A percentile compares a stretch with the other conserved stretches of the same genome.
Conservation (phyloP, 1,284 basidiomycete genomes). For the Crepidotus sp. region DNA sequence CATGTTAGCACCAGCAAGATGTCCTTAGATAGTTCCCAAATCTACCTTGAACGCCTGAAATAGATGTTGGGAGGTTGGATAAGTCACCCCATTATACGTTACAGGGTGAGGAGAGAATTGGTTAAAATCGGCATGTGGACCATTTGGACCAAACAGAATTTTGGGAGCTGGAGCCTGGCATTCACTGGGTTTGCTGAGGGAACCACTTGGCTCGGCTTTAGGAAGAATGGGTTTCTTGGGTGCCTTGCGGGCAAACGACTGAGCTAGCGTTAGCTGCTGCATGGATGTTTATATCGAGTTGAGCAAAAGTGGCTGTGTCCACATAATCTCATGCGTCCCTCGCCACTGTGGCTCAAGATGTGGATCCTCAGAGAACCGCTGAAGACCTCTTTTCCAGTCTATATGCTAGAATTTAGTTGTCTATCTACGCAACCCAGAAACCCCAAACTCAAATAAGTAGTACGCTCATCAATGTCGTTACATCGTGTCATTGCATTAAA, state of each 20-base stretch:
- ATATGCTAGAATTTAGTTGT: no score
- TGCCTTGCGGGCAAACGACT: slow-evolving; percentile 11
- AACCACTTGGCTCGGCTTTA: neutral
- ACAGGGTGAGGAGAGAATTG: slow-evolving; percentile 33
- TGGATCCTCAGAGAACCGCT: no score
- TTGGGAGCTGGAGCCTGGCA: neutral
- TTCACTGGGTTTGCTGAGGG: neutral
- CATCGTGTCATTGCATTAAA: slow-evolving; percentile 4
- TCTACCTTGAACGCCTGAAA: slow-evolving; percentile 32
- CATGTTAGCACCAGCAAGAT: neutral
- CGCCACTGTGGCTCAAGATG: no score
- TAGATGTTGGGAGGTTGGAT: slow-evolving; percentile 34
- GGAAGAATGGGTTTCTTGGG: slow-evolving; percentile 4
- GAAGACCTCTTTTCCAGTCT: no score
- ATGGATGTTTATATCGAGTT: neutral
- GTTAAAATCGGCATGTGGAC: slow-evolving; percentile 28
- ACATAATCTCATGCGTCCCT: no score
- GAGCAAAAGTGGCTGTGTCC: no score
- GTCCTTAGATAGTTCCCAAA: neutral
- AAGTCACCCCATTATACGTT: slow-evolving; percentile 26
- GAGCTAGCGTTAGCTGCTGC: slow-evolving; percentile 15
- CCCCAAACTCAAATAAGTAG: no score
- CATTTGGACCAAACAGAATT: slow-evolving; percentile 15
- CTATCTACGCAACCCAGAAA: neutral
- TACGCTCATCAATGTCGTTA: slow-evolving; percentile 1